phyloP scores from a whole-genome alignment of 176 grass and related monocot species.

The Eremochloa ophiuroides region DNA sequence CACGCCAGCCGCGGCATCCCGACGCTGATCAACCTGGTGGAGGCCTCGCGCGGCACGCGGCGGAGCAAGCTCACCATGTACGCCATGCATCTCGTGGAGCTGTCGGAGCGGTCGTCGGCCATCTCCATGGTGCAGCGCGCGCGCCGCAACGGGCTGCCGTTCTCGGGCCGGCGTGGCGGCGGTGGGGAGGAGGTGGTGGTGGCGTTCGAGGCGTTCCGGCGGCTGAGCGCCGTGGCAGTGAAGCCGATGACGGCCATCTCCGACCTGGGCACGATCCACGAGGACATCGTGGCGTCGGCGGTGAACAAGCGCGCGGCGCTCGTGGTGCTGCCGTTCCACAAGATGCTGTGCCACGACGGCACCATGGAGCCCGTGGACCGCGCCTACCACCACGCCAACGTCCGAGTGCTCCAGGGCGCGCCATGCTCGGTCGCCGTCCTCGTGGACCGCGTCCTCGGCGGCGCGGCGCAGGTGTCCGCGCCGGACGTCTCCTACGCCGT shows the following conservation, averaged over 20 bases:
- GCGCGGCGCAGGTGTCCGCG: slow-evolving; percentile 33
- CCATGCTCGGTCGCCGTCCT: slow-evolving; percentile 52
- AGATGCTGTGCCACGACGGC: slow-evolving; percentile 38
- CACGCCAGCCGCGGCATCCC: slow-evolving; percentile 51
- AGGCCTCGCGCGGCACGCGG: slow-evolving; percentile 47
- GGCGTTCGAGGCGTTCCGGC: slow-evolving; percentile 58
- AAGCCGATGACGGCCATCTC: slow-evolving; percentile 63
- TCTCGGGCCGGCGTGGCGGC: neutral
- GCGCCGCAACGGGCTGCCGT: slow-evolving; percentile 55
- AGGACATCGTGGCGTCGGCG: slow-evolving; percentile 46
- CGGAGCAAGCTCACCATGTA: slow-evolving; percentile 45
- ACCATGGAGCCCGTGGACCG: slow-evolving; percentile 33
- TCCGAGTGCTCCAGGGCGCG: slow-evolving; percentile 27
- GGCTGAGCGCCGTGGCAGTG: slow-evolving; percentile 42
- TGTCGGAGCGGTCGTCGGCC: too few species aligned
- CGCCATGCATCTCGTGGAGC: slow-evolving; percentile 70
- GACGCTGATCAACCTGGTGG: slow-evolving; percentile 57
- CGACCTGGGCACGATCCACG: slow-evolving; percentile 51
- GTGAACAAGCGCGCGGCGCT: slow-evolving; percentile 38
- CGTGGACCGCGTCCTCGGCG: slow-evolving; percentile 54
- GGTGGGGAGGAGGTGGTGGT: slow-evolving; percentile 31
- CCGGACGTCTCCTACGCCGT: slow-evolving; percentile 40
- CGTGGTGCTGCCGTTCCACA: slow-evolving; percentile 59
- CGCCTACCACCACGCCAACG: slow-evolving; percentile 43
- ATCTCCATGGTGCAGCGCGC: slow-evolving; percentile 61